These are phyloP conservation scores for Dryas drummondii DNA, from an alignment of 306 rosid species.

Conservation along the genomic window DNA sequence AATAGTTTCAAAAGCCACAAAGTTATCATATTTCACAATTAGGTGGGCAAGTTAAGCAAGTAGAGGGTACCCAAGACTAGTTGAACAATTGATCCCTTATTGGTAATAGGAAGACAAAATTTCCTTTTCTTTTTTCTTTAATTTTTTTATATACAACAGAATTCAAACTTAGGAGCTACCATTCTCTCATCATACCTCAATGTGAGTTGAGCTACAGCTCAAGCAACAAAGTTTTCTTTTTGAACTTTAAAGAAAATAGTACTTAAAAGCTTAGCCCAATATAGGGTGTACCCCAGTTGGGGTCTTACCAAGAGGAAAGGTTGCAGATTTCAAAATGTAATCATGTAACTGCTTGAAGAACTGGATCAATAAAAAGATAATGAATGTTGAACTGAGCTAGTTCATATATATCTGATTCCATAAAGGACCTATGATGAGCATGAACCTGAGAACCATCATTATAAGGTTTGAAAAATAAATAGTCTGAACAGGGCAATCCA, in stretches of 20 bases:
- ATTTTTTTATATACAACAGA: too few relatives aligned
- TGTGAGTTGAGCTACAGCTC: too few relatives aligned
- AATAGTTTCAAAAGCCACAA: background rate
- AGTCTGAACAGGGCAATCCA: slow-evolving; percentile 2
- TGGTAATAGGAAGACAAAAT: background rate
- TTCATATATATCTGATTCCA: background rate
- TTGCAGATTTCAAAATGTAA: slow-evolving; percentile 18
- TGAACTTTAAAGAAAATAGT: slow-evolving; percentile 14
- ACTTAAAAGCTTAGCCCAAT: background rate
- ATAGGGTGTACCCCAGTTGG: slow-evolving; percentile 23
- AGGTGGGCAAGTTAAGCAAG: background rate
- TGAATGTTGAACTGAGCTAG: background rate
- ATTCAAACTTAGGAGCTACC: too few relatives aligned
- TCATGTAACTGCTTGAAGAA: slow-evolving; percentile 28
- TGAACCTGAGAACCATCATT: slow-evolving; percentile 20
- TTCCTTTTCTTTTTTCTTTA: too few relatives aligned
- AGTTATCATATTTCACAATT: too few relatives aligned
- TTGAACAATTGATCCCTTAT: background rate
- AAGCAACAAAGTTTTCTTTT: slow-evolving; percentile 11
- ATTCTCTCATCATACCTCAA: too few relatives aligned
- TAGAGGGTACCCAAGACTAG: background rate
- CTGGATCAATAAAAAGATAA: slow-evolving; percentile 7
- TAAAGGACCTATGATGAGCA: background rate
- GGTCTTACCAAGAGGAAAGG: slow-evolving; percentile 29
- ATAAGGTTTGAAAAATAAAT: slow-evolving; percentile 19